Base-by-base conservation (phyloP, 1,284 basidiomycete species). In the Tausonia pullulans region DNA sequence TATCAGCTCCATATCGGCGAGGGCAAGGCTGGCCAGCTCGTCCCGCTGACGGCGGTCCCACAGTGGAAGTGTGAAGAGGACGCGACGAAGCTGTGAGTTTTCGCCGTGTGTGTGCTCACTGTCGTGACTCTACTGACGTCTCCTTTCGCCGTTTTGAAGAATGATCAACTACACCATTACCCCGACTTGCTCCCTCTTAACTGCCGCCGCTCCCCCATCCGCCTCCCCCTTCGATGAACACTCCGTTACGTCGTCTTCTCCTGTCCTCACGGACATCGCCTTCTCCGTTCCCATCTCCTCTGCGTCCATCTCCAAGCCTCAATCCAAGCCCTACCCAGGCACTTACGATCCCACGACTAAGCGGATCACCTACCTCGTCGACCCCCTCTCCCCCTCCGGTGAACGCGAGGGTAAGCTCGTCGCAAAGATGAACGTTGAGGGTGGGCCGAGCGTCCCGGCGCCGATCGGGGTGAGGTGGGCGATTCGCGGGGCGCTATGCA, bases 51-150 rank as follows among this genome's bases (percentile, higher is more conserved):
- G 2, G 70, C 81, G 44, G 76, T 77, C 60, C 77, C 81, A 0
- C 76, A 78, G 9, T 82, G 81, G 79, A 75, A 78, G 61, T 75
- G 76, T 65, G 79, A 79, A 66, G 71, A 77, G 16, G 75, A 75
- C 43, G 79, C 80, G 62, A 80, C 80, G 4, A 75, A 78, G 45
- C 75, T 81, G 70, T 27, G 27, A 27, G 27, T 27, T 27, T 27
- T 27, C 27, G 27, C 27, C 27, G 27, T 27, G 27, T 27, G 27
- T 27, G 27, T 27, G 27, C 27, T 27, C 27, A 27, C 27, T 27
- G 27, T 27, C 27, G 27, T 27, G 27, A 27, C 27, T 27, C 27
- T 27, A 27, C 27, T 27, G 27, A 27, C 27, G 27, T 27, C 27
- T 27, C 27, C 27, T 2, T 27, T 27, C 27, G 27, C 27, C 27